A percentile compares a stretch with the other conserved stretches of the same genome.
phyloP scores from a whole-genome alignment of 345 rosid species.

The Citrus maxima region DNA sequence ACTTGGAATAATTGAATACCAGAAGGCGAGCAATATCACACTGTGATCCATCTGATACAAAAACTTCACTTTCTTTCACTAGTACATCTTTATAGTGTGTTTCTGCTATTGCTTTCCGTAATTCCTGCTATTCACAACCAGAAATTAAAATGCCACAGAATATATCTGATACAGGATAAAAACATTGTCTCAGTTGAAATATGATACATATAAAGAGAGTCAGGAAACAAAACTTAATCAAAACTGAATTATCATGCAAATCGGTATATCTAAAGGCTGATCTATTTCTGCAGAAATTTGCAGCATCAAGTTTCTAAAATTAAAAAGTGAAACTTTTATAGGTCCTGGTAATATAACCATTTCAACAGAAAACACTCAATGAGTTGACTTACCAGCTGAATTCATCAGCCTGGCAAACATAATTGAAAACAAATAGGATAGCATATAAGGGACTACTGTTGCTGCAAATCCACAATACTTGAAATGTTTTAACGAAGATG shows the following conservation, averaged over 20 bases:
- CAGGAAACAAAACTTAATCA: neutral
- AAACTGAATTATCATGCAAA: neutral
- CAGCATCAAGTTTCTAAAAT: neutral
- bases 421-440: neutral
- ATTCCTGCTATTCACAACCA: slow-evolving; percentile 21
- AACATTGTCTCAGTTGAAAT: neutral
- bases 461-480: neutral
- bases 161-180: neutral
- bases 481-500: neutral
- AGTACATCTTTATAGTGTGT: slow-evolving; percentile 27
- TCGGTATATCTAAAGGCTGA: neutral
- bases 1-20: slow-evolving; percentile 18
- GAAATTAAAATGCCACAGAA: neutral
- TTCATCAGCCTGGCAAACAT: neutral
- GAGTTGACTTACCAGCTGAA: neutral
- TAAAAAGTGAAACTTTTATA: neutral
- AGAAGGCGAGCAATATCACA: slow-evolving; percentile 48
- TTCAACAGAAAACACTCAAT: neutral
- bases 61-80: slow-evolving; percentile 32
- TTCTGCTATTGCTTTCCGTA: slow-evolving; percentile 37
- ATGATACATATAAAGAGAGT: neutral
- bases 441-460: neutral
- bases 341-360: neutral
- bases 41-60: slow-evolving; percentile 54
- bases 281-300: neutral